Conservation (phyloP, 306 rosid genomes). For the Gynostemma pentaphyllum region DNA sequence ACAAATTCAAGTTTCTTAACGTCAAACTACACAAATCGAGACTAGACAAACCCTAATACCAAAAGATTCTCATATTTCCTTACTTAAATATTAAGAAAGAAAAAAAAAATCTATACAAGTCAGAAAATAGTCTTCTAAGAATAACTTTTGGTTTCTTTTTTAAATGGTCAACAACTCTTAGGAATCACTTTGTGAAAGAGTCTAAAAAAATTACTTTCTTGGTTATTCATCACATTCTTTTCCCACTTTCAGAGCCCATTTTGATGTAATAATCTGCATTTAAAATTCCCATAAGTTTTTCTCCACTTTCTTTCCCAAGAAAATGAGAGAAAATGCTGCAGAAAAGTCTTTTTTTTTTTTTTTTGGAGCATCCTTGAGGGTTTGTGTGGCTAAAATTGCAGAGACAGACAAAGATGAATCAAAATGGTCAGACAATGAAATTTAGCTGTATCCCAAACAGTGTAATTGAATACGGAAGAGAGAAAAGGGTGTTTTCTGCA, state of each 20-base stretch:
- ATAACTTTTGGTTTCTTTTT: neutral
- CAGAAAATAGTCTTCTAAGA: neutral
- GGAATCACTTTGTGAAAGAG: neutral
- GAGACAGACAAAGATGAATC: slow-evolving; percentile 1
- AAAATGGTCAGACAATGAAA: neutral
- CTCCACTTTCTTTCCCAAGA: neutral
- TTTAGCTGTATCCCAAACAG: neutral
- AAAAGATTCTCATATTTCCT: neutral
- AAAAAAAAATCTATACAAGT: neutral
- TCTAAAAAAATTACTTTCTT: no score
- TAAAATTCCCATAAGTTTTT: neutral
- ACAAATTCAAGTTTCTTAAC: no score
- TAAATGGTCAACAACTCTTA: neutral
- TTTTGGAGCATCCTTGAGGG: neutral
- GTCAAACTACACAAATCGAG: no score
- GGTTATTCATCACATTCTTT: no score
- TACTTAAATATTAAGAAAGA: neutral
- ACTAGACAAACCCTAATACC: no score
- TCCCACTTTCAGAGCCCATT: no score
- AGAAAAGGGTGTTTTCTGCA: no score
- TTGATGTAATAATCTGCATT: no score
- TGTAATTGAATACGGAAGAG: no score
- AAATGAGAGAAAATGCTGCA: neutral
- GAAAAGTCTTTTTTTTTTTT: neutral
- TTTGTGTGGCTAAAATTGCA: neutral